These are phyloP conservation scores for Alisma plantagoaquatica DNA, from an alignment of 106 monocot species.

Conservation along the genomic window DNA sequence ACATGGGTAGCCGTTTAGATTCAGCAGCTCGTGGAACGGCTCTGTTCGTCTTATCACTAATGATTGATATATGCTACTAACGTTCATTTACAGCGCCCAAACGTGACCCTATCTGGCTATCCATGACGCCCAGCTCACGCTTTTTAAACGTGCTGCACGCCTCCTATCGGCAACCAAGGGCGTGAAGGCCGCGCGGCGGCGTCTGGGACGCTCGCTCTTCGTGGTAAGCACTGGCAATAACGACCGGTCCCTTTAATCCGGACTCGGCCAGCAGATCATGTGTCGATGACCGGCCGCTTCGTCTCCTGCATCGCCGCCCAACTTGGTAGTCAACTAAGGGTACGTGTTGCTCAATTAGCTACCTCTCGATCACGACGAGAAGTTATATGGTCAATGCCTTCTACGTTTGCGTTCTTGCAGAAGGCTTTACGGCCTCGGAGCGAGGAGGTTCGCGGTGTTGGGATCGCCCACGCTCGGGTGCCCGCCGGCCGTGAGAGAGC, in stretches of 20 bases:
- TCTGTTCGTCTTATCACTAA: too few species aligned
- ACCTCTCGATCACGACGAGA: too few species aligned
- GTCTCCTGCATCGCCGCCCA: background rate
- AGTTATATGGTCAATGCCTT: background rate
- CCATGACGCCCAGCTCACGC: background rate
- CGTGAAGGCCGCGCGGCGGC: background rate
- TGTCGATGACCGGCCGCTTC: background rate
- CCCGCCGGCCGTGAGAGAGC: background rate
- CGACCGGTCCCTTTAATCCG: constrained; percentile 13
- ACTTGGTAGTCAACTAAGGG: background rate
- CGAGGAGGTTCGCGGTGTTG: constrained; percentile 8
- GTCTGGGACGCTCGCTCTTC: constrained; percentile 29
- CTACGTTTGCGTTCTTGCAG: background rate
- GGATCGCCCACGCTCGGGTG: constrained; percentile 5
- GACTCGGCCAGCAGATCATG: background rate
- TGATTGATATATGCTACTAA: too few species aligned
- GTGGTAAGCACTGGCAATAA: constrained; percentile 29
- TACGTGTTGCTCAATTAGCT: background rate
- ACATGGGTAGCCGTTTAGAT: background rate
- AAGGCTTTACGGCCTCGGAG: constrained; percentile 12
- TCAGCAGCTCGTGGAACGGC: too few species aligned
- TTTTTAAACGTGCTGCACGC: constrained; percentile 4
- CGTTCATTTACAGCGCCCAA: too few species aligned
- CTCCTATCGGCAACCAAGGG: background rate
- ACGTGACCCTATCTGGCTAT: background rate